Evolutionary conservation across 805 yeast genomes (phyloP).

Genomic region (Maudiozyma serrabonitensis): DNA sequence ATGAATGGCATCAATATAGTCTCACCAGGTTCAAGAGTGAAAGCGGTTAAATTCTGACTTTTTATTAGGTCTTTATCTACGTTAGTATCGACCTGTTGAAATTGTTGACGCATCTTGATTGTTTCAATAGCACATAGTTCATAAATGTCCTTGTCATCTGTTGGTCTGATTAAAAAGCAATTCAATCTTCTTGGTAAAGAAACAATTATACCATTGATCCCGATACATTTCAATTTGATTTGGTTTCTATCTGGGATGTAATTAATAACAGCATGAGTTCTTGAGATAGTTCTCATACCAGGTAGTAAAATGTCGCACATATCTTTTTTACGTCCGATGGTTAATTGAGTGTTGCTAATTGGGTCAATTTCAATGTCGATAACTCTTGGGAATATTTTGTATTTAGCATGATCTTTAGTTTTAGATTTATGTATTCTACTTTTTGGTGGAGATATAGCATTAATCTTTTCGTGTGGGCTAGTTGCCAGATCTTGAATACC

Average conservation of each 20-base stretch:
- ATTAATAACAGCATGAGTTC: constrained; percentile 28
- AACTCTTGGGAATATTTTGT: neutral
- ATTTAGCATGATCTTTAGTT: neutral
- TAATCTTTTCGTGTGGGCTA: neutral
- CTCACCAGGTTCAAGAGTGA: constrained; percentile 47
- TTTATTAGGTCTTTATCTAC: constrained; percentile 13
- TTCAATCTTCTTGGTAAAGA: constrained; percentile 42
- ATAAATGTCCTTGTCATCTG: constrained; percentile 16
- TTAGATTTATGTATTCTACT: neutral
- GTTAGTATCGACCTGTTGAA: neutral
- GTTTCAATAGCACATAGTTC: constrained; percentile 14
- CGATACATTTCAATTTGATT: constrained; percentile 57
- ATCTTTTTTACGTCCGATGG: constrained; percentile 24
- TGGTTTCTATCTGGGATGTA: constrained; percentile 34
- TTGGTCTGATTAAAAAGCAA: constrained; percentile 24
- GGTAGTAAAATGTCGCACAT: constrained; percentile 26
- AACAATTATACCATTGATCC: constrained; percentile 71
- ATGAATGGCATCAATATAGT: constrained; percentile 53
- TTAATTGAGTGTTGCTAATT: constrained; percentile 10
- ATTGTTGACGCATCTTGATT: constrained; percentile 6
- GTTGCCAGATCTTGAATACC: neutral
- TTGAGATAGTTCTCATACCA: constrained; percentile 22
- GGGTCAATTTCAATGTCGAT: constrained; percentile 15
- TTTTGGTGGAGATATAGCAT: neutral
- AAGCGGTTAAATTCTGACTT: constrained; percentile 17